Evolutionary conservation across 768 basidiomycete genomes (phyloP), one percentile per base, ranked within the genome.

Genomic region (Lentinula lateritia): DNA sequence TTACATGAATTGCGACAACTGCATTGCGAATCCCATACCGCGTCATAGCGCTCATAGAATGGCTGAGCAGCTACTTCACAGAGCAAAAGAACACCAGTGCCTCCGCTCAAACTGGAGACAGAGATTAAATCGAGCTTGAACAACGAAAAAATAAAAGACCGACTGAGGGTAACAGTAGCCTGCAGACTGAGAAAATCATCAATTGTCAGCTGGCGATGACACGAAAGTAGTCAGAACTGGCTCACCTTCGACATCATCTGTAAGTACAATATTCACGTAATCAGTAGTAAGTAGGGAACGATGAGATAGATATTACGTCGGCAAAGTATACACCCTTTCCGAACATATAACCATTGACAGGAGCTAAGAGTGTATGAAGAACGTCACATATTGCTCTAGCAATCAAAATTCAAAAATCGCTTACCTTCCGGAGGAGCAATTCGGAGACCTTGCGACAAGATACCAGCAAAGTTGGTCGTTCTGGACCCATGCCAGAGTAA

Each of bases 241-340:
- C 73, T 58, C 34, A 80, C 80, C 73, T 86, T 86, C 35, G 84
- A 84, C 81, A 86, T 83, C 81, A 85, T 85, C 83, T 84, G 60
- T 28, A 58, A 3, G 5, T 28, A 16, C 10, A 36, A 7, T 13
- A 52, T 23, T 34, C n/a, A 34, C 5, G 6, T n/a, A 15, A 15
- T n/a, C 6, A 36, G 50, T 52, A 28, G 16, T 50, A 38, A 39
- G 32, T 12, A 66, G 23, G 28, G 28, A 28, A 4, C 28, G 3
- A 28, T 41, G 50, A 50, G 12, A 41, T 3, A 9, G 38, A 10
- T 63, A 80, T 68, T 63, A 83, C 83, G 70, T 86, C 84, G 5
- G 85, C 84, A 59, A 87, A 84, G 69, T 87, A 86, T 39, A 85
- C 82, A 48, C 83, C 85, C 70, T 86, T 86, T 57, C 85, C 85